Percentiles rank a stretch among this genome's conserved stretches.
These are phyloP conservation scores for Ophiocordyceps unilateralis DNA, from an alignment of 2,329 filamentous ascomycete species.

Conservation along the genomic window DNA sequence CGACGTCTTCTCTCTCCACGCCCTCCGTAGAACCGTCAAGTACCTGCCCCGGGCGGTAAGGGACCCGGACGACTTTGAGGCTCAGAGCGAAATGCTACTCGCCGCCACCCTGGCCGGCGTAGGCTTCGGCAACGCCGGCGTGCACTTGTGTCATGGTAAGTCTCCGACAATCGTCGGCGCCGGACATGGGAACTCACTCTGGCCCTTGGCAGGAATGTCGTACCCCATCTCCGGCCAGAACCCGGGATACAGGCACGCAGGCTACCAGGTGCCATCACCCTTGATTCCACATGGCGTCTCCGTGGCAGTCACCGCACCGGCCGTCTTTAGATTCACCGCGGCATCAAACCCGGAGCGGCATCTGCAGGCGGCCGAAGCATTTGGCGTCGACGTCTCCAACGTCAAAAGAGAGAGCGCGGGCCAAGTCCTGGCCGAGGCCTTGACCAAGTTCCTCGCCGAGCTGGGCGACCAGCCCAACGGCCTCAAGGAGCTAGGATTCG, in stretches of 20 bases:
- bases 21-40: conserved; percentile 68
- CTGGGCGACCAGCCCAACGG: conserved; percentile 85
- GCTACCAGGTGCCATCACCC: conserved; percentile 60
- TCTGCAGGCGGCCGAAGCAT: conserved; percentile 71
- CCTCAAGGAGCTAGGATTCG: conserved; percentile 69
- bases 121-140: conserved; percentile 93
- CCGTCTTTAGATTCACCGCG: conserved; percentile 86
- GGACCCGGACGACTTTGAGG: conserved; percentile 81
- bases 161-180: neutral
- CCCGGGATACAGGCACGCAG: conserved; percentile 67
- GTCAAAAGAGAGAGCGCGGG: conserved; percentile 83
- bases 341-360: conserved; percentile 87
- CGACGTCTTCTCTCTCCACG: conserved; percentile 87
- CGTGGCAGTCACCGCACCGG: conserved; percentile 82
- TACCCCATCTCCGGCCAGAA: conserved; percentile 97
- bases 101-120: conserved; percentile 89
- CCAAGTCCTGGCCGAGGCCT: conserved; percentile 68
- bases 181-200: neutral
- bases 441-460: conserved; percentile 63
- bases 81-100: conserved; percentile 88
- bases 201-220: conserved; percentile 54
- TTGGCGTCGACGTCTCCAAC: conserved; percentile 76
- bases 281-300: conserved; percentile 95
- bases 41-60: conserved; percentile 78
- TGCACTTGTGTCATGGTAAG: conserved; percentile 55